phyloP scores from a whole-genome alignment of 106 monocot genomes.

The Posidonia australis region DNA sequence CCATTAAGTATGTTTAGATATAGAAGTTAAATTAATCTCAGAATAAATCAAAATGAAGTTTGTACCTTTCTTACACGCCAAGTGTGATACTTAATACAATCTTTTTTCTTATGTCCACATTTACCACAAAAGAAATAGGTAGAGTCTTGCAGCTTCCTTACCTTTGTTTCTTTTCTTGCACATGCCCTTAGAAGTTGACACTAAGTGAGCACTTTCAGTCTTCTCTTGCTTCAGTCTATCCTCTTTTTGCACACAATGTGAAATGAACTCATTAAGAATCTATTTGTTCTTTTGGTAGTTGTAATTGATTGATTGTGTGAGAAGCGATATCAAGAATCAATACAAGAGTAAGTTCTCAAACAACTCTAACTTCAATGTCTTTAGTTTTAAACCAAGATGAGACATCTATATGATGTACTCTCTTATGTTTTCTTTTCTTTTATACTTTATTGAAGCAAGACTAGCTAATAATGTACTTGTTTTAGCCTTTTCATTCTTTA shows the following conservation, averaged over 20 bases:
- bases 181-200: conserved; percentile 2
- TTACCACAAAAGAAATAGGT: too few species aligned
- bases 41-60: conserved; percentile 1
- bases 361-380: conserved; percentile 10
- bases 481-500: too few species aligned
- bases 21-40: conserved; percentile 3
- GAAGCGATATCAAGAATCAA: conserved; percentile 8
- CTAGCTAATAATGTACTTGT: too few species aligned
- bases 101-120: too few species aligned
- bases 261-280: too few species aligned
- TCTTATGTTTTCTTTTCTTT: conserved; percentile 6
- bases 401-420: conserved; percentile 15
- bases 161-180: conserved; percentile 1
- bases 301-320: conserved; percentile 9
- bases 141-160: conserved; percentile 6
- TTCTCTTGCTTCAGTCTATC: too few species aligned
- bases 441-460: too few species aligned
- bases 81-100: too few species aligned
- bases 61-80: conserved; percentile 7
- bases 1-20: too few species aligned
- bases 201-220: too few species aligned
- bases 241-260: too few species aligned
- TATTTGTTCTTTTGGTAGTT: too few species aligned
- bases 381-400: conserved; percentile 14
- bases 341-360: conserved; percentile 9